Evolutionary conservation across 2,329 filamentous ascomycete species (phyloP).

Genomic region (Apiospora kogelbergensis): DNA sequence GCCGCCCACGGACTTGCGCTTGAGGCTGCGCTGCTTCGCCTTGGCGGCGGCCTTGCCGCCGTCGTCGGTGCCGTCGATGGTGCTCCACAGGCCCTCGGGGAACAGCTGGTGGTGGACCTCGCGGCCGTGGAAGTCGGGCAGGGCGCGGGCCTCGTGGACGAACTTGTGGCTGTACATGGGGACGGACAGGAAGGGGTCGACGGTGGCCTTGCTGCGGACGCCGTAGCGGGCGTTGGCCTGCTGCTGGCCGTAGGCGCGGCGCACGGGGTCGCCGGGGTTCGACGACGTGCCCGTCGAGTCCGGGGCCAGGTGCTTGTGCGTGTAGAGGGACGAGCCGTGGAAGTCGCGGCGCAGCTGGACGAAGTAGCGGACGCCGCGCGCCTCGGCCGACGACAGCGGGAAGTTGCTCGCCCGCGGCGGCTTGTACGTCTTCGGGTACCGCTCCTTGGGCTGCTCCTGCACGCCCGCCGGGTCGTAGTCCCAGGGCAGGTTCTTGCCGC

Average conservation of each 20-base stretch:
- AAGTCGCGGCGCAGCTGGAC: conserved; percentile 57
- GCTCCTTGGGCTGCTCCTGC: conserved; percentile 57
- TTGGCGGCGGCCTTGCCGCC: conserved; percentile 28
- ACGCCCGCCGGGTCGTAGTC: conserved; percentile 51
- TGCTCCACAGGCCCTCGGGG: conserved; percentile 55
- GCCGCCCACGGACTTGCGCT: conserved; percentile 49
- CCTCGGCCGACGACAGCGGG: conserved; percentile 44
- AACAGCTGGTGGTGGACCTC: conserved; percentile 53
- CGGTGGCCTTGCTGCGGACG: conserved; percentile 53
- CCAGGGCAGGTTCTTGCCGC: conserved; percentile 43
- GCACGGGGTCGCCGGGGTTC: conserved; percentile 38
- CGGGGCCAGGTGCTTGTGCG: conserved; percentile 45
- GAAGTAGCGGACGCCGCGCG: conserved; percentile 48
- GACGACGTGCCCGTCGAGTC: conserved; percentile 23
- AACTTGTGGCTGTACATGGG: conserved; percentile 60
- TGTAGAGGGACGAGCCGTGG: conserved; percentile 56
- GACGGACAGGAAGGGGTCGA: conserved; percentile 59
- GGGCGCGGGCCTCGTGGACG: conserved; percentile 47
- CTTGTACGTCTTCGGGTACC: conserved; percentile 52
- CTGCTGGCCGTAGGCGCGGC: conserved; percentile 53
- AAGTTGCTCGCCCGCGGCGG: conserved; percentile 42
- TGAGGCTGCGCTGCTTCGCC: conserved; percentile 23
- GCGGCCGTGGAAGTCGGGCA: conserved; percentile 53
- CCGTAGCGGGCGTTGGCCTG: conserved; percentile 59
- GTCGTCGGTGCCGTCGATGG: conserved; percentile 45